phyloP scores from a whole-genome alignment of 495 filamentous ascomycete genomes.

The Stereocaulon alpinum region DNA sequence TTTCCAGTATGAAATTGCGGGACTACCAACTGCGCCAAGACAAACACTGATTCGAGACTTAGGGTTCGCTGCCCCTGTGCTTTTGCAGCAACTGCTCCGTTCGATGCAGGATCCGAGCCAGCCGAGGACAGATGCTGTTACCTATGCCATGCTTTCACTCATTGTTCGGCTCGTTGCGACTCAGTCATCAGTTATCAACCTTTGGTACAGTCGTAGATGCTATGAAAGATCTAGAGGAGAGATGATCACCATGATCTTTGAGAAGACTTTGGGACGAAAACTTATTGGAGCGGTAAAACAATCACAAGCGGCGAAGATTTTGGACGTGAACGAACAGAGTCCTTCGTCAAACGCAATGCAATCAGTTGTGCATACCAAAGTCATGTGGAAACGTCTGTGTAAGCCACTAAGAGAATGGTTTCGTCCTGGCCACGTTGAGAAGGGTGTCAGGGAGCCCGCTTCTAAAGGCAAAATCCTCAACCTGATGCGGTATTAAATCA shows the following conservation, averaged over 20 bases:
- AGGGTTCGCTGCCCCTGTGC: slow-evolving; percentile 36
- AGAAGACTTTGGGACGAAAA: slow-evolving; percentile 70
- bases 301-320: slow-evolving; percentile 22
- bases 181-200: slow-evolving; percentile 56
- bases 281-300: slow-evolving; percentile 40
- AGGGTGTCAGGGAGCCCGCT: slow-evolving; percentile 45
- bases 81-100: slow-evolving; percentile 60
- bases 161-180: slow-evolving; percentile 47
- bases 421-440: slow-evolving; percentile 3
- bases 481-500: slow-evolving; percentile 44
- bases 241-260: slow-evolving; percentile 80
- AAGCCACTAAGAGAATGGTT: not conserved
- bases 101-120: slow-evolving; percentile 48
- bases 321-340: not conserved
- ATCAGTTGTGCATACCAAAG: not conserved
- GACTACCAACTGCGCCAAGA: not conserved
- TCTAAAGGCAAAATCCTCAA: slow-evolving; percentile 80
- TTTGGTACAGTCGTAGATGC: slow-evolving; percentile 65
- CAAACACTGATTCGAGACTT: not conserved
- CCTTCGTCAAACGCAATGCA: not conserved
- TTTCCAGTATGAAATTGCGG: slow-evolving; percentile 35
- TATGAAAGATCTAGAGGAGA: slow-evolving; percentile 76
- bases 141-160: slow-evolving; percentile 55
- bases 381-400: not conserved
- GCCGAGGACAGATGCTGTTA: slow-evolving; percentile 46